Conservation (phyloP, 345 rosid species). For the Brassica napus region Da-Ae NC_063448.1:20135501-20136000, state of each 20-base stretch:
- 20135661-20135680: conserved; percentile 38
- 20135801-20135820: conserved; percentile 53
- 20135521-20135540: conserved; percentile 72
- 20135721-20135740: conserved; percentile 73
- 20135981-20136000: conserved; percentile 72
- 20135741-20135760: conserved; percentile 99
- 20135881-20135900: conserved; percentile 79
- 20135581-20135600: conserved; percentile 90
- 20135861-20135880: conserved; percentile 76
- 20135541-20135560: conserved; percentile 65
- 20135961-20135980: conserved; percentile 80
- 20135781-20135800: conserved; percentile 89
- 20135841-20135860: background rate
- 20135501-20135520: conserved; percentile 42
- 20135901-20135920: conserved; percentile 86
- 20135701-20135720: conserved; percentile 64
- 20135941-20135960: conserved; percentile 73
- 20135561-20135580: conserved; percentile 58
- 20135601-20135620: conserved; percentile 48
- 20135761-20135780: conserved; percentile 97
- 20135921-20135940: conserved; percentile 85
- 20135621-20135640: conserved; percentile 73
- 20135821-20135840: background rate
- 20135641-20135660: conserved; percentile 76
- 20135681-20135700: conserved; percentile 42